Conservation (phyloP, 2,329 filamentous ascomycete species). For the Exophiala spinifera region DNA sequence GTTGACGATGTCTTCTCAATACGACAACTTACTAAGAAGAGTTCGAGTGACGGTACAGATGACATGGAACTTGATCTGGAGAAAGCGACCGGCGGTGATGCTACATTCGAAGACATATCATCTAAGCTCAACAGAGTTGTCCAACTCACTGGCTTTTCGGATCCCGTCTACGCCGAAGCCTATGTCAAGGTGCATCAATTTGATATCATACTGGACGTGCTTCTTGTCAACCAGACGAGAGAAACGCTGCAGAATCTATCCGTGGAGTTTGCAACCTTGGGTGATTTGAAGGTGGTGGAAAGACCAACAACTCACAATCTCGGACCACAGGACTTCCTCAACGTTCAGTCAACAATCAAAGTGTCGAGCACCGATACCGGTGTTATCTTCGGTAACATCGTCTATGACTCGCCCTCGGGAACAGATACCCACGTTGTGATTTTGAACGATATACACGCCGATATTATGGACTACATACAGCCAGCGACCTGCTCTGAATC, state of each 20-base stretch:
- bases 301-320: slow-evolving; percentile 94
- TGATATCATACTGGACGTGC: slow-evolving; percentile 93
- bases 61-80: slow-evolving; percentile 88
- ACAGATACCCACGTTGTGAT: slow-evolving; percentile 97
- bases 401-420: slow-evolving; percentile 90
- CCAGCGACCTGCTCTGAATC: slow-evolving; percentile 95
- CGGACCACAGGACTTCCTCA: slow-evolving; percentile 92
- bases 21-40: slow-evolving; percentile 90
- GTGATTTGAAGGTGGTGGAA: slow-evolving; percentile 96
- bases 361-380: slow-evolving; percentile 97
- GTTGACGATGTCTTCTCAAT: slow-evolving; percentile 94
- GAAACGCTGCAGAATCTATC: slow-evolving; percentile 96
- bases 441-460: slow-evolving; percentile 94
- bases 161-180: slow-evolving; percentile 96
- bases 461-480: slow-evolving; percentile 99
- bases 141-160: slow-evolving; percentile 95
- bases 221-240: slow-evolving; percentile 94
- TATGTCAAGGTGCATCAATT: slow-evolving; percentile 99
- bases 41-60: slow-evolving; percentile 73
- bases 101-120: slow-evolving; percentile 76
- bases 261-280: slow-evolving; percentile 96
- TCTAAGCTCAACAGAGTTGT: slow-evolving; percentile 96
- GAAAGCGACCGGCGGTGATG: slow-evolving; percentile 88
- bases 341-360: slow-evolving; percentile 98
- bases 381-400: slow-evolving; percentile 97